A percentile compares a stretch with the other conserved stretches of the same genome.
phyloP scores from a whole-genome alignment of 2,329 filamentous ascomycete genomes.

The Acrocalymma vagum region DNA sequence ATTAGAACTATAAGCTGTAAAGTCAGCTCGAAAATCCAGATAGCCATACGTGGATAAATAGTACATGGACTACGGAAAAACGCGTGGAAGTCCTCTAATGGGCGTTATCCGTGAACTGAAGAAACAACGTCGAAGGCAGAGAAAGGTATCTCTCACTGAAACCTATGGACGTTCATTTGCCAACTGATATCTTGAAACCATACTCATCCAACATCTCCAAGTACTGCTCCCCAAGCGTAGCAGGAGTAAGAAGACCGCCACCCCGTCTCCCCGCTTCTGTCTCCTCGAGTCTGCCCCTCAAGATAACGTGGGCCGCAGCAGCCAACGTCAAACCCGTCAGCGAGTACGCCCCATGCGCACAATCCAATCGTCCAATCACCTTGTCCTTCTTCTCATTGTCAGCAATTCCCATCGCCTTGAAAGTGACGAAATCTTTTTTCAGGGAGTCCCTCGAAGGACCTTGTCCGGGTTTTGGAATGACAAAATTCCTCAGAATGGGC shows the following conservation, averaged over 20 bases:
- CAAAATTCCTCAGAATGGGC: constrained; percentile 36
- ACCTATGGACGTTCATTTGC: constrained; percentile 18
- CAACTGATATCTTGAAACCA: constrained; percentile 65
- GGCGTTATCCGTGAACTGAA: too few relatives aligned
- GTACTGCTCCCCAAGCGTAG: constrained; percentile 72
- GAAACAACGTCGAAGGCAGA: too few relatives aligned
- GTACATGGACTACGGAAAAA: too few relatives aligned
- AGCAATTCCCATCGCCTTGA: constrained; percentile 69
- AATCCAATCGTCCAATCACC: constrained; percentile 65
- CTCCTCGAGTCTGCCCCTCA: constrained; percentile 64
- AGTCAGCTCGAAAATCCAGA: too few relatives aligned
- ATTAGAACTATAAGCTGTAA: too few relatives aligned
- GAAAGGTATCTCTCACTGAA: too few relatives aligned
- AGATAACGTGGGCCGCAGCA: constrained; percentile 70
- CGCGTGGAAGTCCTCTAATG: too few relatives aligned
- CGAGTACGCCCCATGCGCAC: constrained; percentile 70
- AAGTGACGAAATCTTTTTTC: constrained; percentile 69
- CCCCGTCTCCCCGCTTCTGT: constrained; percentile 61
- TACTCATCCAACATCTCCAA: constrained; percentile 68
- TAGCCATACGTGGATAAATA: too few relatives aligned
- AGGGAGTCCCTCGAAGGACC: constrained; percentile 58
- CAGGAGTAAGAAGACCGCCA: constrained; percentile 76
- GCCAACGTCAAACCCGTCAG: constrained; percentile 71
- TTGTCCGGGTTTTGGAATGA: constrained; percentile 37
- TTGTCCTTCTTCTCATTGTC: constrained; percentile 57